phyloP scores from a whole-genome alignment of 2,329 filamentous ascomycete species.

The Hortaea werneckii region DNA sequence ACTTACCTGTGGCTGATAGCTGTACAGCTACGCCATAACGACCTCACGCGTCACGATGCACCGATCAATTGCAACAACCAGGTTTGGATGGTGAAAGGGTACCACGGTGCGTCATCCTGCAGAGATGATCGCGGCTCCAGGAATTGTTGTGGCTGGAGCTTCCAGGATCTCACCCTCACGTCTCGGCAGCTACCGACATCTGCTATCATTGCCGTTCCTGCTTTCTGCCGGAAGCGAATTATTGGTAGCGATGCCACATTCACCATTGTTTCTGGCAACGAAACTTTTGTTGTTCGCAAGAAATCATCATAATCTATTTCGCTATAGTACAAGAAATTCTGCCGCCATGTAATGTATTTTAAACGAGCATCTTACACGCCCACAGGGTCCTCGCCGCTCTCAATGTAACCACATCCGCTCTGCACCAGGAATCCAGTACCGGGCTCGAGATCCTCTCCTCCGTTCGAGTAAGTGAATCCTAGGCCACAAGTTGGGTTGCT shows the following conservation, averaged over 20 bases:
- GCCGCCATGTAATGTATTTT: too few relatives aligned
- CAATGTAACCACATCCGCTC: slow-evolving; percentile 16
- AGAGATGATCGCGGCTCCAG: background rate
- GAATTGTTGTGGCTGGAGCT: too few relatives aligned
- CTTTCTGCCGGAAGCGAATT: too few relatives aligned
- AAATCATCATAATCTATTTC: too few relatives aligned
- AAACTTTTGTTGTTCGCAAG: too few relatives aligned
- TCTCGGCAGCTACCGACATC: too few relatives aligned
- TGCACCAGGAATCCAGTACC: slow-evolving; percentile 16
- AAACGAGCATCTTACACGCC: too few relatives aligned
- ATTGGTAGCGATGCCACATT: too few relatives aligned
- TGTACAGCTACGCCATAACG: background rate
- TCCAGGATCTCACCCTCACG: too few relatives aligned
- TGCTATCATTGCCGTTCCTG: too few relatives aligned
- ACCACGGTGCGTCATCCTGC: slow-evolving; percentile 3
- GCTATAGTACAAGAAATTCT: too few relatives aligned
- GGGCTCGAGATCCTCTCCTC: slow-evolving; percentile 9
- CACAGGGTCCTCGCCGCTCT: background rate
- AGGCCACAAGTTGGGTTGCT: slow-evolving; percentile 12
- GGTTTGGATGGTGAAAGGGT: background rate
- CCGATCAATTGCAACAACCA: slow-evolving; percentile 1
- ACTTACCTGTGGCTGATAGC: background rate
- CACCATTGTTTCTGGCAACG: too few relatives aligned
- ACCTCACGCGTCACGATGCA: slow-evolving; percentile 3
- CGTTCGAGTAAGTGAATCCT: slow-evolving; percentile 15